Percentiles rank a stretch among this genome's conserved stretches.
Conservation (phyloP, 1,284 basidiomycete genomes). For the Phlebopus sp. region DNA sequence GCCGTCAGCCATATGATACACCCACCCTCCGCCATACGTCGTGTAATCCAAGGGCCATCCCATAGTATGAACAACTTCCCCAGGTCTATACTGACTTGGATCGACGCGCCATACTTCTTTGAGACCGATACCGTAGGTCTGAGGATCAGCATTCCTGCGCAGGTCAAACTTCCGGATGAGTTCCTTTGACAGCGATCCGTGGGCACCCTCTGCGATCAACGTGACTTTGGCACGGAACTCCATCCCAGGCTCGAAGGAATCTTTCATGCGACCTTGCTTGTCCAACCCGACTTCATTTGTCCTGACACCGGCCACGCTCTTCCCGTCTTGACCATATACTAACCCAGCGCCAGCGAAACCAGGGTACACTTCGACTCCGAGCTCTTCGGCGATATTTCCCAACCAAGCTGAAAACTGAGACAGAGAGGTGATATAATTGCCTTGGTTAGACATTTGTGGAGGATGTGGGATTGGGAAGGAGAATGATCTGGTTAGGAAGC, state of each 20-base stretch:
- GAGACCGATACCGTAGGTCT: slow-evolving; percentile 95
- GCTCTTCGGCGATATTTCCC: slow-evolving; percentile 82
- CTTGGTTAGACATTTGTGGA: slow-evolving; percentile 94
- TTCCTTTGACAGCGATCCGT: slow-evolving; percentile 88
- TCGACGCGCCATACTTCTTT: slow-evolving; percentile 98
- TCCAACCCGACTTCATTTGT: slow-evolving; percentile 97
- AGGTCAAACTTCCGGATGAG: slow-evolving; percentile 79
- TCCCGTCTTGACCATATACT: slow-evolving; percentile 70
- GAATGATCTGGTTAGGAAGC: slow-evolving; percentile 73
- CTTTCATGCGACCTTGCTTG: slow-evolving; percentile 76
- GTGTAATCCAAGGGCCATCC: slow-evolving; percentile 88
- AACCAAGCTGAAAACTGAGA: slow-evolving; percentile 91
- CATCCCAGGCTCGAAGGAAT: slow-evolving; percentile 96
- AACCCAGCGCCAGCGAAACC: slow-evolving; percentile 92
- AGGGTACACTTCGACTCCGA: slow-evolving; percentile 96
- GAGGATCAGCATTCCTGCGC: slow-evolving; percentile 78
- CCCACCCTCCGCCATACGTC: slow-evolving; percentile 93
- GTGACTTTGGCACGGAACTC: slow-evolving; percentile 93
- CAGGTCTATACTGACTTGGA: slow-evolving; percentile 73
- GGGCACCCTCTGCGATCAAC: slow-evolving; percentile 94
- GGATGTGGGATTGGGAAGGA: slow-evolving; percentile 92
- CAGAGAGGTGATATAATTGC: slow-evolving; percentile 93
- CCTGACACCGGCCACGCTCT: slow-evolving; percentile 75
- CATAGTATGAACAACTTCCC: slow-evolving; percentile 89
- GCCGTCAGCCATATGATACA: slow-evolving; percentile 95